Evolutionary conservation across 2,329 filamentous ascomycete species (phyloP), one percentile per base, ranked within the genome.

Genomic region (Beauveria bassiana): DNA sequence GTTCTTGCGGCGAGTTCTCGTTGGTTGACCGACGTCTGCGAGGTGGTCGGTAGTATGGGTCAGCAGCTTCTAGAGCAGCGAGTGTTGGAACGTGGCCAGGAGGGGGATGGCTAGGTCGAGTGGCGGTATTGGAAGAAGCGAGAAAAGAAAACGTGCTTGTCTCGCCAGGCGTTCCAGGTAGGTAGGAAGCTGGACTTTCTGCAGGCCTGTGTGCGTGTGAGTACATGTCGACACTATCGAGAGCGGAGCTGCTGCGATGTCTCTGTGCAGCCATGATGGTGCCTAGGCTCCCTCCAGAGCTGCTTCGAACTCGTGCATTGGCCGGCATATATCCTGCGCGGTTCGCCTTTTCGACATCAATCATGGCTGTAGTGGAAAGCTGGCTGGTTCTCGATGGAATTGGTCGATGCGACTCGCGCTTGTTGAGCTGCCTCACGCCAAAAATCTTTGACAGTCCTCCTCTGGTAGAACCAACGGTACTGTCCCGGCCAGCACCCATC

Each of bases 361-460:
- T 78, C 83, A 97, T 97, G 20, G 86, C 90, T 40, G 89, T 84
- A 65, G 86, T 91, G 5, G 91, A 96, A 59, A 90, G 82, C 72
- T 95, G 89, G 70, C 91, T 97, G 68, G 89, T 86, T 63, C 91
- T 85, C 8, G 88, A 88, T 26, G 82, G 80, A 18, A 83, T 84
- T 63, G 80, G 82, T 63, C 83, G 84, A 53, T 85, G 85, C 62
- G 84, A 85, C 64, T 83, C 78, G 54, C 92, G 86, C 65, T 89
- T 86, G 14, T 90, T 90, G 46, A 97, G 79, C 73, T 97, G 92
- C 52, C 93, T 89, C 82, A 93, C 91, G 56, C 93, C 93, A 70
- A 97, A 96, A 51, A 93, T 91, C 76, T 93, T 96, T 67, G 88
- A 87, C 59, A 99, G 80, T 9, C 92, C 93, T 69, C 95, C 93